Conservation (phyloP, 2,329 filamentous ascomycete species). For the Fusarium sp. region DNA sequence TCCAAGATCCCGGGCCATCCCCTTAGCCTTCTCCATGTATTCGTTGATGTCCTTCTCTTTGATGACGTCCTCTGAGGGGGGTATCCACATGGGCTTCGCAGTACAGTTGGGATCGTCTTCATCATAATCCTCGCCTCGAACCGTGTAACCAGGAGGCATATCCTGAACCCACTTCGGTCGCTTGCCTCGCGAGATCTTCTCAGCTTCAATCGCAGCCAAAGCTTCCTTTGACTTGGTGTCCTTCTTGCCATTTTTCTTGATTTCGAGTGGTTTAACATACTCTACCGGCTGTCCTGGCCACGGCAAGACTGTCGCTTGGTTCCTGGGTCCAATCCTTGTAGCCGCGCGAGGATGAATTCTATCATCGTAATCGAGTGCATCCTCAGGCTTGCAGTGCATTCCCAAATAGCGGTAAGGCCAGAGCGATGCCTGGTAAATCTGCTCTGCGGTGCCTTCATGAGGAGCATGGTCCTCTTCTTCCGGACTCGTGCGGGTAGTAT, state of each 20-base stretch:
- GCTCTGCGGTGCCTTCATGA: conserved; percentile 78
- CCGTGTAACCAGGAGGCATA: conserved; percentile 86
- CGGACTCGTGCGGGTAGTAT: conserved; percentile 73
- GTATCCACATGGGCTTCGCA: conserved; percentile 80
- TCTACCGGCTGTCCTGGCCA: conserved; percentile 92
- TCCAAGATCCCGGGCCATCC: conserved; percentile 73
- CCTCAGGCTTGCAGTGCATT: conserved; percentile 94
- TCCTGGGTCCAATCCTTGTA: conserved; percentile 88
- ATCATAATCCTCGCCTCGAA: conserved; percentile 81
- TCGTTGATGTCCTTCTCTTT: conserved; percentile 73
- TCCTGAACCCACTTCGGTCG: conserved; percentile 95
- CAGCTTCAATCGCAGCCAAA: conserved; percentile 81
- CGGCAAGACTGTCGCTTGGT: conserved; percentile 85
- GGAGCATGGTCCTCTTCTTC: conserved; percentile 66
- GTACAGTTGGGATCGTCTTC: conserved; percentile 80
- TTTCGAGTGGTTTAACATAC: conserved; percentile 87
- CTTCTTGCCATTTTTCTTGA: conserved; percentile 85
- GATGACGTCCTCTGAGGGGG: conserved; percentile 67
- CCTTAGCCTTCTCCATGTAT: conserved; percentile 79
- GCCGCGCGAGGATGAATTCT: conserved; percentile 96
- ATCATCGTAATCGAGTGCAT: conserved; percentile 96
- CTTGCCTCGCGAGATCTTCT: conserved; percentile 81
- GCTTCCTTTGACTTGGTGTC: conserved; percentile 85
- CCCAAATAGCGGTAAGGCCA: conserved; percentile 98
- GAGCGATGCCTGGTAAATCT: conserved; percentile 90